A percentile compares a stretch with the other conserved stretches of the same genome.
phyloP scores from a whole-genome alignment of 129 eudicot genomes.

The Cynara cardunculus region DNA sequence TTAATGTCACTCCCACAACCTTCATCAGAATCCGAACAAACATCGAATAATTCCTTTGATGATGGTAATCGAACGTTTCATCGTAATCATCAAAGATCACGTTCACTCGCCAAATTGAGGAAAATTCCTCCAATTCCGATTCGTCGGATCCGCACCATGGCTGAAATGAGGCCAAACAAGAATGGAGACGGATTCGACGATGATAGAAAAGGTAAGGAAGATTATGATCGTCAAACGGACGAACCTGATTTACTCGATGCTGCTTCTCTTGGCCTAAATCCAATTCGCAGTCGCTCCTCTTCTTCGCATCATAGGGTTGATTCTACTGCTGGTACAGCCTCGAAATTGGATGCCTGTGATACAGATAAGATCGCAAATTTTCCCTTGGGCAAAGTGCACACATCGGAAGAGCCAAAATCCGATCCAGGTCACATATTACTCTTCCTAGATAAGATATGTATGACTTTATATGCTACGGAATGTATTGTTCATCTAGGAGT shows the following conservation, averaged over 20 bases:
- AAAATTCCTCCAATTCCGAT: conserved; percentile 52
- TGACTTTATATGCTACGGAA: neutral
- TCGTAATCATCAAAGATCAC: conserved; percentile 17
- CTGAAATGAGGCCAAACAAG: conserved; percentile 17
- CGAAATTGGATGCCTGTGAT: conserved; percentile 13
- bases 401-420: conserved; percentile 11
- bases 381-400: neutral
- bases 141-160: conserved; percentile 26
- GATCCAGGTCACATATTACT: conserved; percentile 23
- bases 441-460: neutral
- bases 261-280: conserved; percentile 55
- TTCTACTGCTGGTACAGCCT: conserved; percentile 18
- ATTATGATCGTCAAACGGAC: conserved; percentile 19
- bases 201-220: neutral
- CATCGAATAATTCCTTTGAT: neutral
- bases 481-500: neutral
- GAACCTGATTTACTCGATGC: conserved; percentile 36
- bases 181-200: conserved; percentile 16
- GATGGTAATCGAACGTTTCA: conserved; percentile 9
- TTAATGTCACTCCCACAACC: conserved; percentile 26
- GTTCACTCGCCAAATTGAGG: conserved; percentile 43
- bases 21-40: conserved; percentile 17
- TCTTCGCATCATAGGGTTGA: conserved; percentile 28
- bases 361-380: neutral
- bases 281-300: conserved; percentile 51